phyloP scores from a whole-genome alignment of 441 rosid species.

The Populus hybrid region DNA sequence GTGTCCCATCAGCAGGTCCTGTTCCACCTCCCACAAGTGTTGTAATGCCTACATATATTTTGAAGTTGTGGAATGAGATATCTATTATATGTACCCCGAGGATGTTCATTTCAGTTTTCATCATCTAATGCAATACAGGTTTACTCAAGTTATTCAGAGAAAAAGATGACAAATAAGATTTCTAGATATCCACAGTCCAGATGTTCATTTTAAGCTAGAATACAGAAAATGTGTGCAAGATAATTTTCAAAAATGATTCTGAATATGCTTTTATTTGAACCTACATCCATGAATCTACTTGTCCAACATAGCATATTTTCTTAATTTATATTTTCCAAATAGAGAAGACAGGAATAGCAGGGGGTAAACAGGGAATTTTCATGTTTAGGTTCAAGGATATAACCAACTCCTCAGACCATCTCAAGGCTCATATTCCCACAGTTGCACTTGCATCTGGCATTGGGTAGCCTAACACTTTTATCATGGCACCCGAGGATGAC shows the following conservation, averaged over 20 bases:
- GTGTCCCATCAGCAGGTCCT: slow-evolving; percentile 93
- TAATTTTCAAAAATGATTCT: not conserved
- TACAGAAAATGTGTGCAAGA: not conserved
- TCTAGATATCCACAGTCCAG: not conserved
- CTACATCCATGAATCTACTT: not conserved
- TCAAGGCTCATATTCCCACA: not conserved
- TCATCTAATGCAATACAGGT: not conserved
- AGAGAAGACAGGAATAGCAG: not conserved
- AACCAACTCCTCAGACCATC: not conserved
- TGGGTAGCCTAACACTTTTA: not conserved
- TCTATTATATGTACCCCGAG: not conserved
- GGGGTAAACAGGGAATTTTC: not conserved
- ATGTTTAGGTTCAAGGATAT: not conserved
- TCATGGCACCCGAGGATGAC: not conserved
- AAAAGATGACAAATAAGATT: slow-evolving; percentile 3
- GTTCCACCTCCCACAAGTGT: slow-evolving; percentile 97
- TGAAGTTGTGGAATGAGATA: slow-evolving; percentile 9
- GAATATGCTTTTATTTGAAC: not conserved
- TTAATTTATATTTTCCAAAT: not conserved
- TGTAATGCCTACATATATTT: slow-evolving; percentile 61
- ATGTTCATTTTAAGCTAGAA: not conserved
- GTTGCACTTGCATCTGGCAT: not conserved
- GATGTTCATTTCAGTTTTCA: slow-evolving; percentile 8
- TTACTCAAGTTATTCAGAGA: not conserved
- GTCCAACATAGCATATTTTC: not conserved